Percentiles rank a stretch among this genome's conserved stretches.
Conservation (phyloP, 192 early-diverging fungal species). For the Podila verticillata region DNA sequence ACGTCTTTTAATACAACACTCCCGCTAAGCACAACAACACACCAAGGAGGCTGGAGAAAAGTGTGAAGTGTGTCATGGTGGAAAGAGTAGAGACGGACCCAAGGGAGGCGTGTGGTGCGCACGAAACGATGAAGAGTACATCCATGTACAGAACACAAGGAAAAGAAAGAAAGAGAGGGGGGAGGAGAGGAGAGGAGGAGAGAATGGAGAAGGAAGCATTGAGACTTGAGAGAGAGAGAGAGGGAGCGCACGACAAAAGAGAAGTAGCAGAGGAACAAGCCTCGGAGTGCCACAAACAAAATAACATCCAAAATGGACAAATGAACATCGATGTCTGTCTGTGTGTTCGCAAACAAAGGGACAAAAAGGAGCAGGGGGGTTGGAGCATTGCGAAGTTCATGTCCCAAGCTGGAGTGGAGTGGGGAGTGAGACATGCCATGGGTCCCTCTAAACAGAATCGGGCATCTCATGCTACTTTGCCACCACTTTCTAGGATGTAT, state of each 20-base stretch:
- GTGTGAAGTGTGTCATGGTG: no score
- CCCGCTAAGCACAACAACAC: no score
- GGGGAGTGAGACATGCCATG: no score
- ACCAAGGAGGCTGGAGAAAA: no score
- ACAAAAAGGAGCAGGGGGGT: background rate
- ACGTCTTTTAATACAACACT: no score
- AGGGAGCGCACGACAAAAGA: no score
- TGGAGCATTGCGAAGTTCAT: no score
- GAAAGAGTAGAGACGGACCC: no score
- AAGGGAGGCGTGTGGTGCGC: background rate
- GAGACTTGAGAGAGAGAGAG: background rate
- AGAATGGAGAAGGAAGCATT: background rate
- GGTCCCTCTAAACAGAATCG: no score
- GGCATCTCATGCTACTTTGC: no score
- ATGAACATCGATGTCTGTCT: background rate
- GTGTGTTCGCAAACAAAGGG: background rate
- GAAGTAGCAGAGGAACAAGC: background rate
- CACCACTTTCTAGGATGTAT: no score
- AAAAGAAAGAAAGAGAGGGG: background rate
- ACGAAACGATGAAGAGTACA: background rate
- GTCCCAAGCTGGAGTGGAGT: no score
- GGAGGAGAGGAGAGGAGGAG: background rate
- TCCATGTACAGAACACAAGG: background rate
- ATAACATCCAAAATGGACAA: background rate
- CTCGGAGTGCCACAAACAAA: slow-evolving; percentile 1